Percentiles rank a stretch among this genome's conserved stretches.
phyloP scores from a whole-genome alignment of 805 yeast species.

The Candida ascalaphidarum region DNA sequence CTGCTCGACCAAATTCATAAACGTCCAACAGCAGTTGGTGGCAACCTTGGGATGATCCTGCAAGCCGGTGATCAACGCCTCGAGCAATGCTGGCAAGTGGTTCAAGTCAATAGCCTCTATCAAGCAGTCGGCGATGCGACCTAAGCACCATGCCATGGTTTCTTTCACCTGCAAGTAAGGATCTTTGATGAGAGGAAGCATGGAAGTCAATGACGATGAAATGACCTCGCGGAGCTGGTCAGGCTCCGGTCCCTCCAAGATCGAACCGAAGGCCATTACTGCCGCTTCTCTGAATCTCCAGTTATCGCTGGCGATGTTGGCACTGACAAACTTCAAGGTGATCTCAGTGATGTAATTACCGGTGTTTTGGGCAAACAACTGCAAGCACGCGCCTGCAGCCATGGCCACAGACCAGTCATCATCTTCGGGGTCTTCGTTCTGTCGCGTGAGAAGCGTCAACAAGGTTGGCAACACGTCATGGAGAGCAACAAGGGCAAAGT shows the following conservation, averaged over 20 bases:
- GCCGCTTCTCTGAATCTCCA: slow-evolving; percentile 97
- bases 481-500: slow-evolving; percentile 81
- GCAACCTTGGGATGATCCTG: slow-evolving; percentile 87
- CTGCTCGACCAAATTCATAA: slow-evolving; percentile 87
- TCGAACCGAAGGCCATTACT: slow-evolving; percentile 98
- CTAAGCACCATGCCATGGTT: slow-evolving; percentile 97
- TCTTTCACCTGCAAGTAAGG: slow-evolving; percentile 80
- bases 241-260: slow-evolving; percentile 87
- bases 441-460: slow-evolving; percentile 70
- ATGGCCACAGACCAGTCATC: slow-evolving; percentile 97
- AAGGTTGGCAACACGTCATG: slow-evolving; percentile 83
- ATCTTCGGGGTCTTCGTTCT: slow-evolving; percentile 88
- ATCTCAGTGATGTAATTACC: slow-evolving; percentile 82
- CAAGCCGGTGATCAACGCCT: slow-evolving; percentile 72
- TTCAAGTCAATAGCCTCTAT: slow-evolving; percentile 66
- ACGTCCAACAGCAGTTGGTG: slow-evolving; percentile 97
- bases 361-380: slow-evolving; percentile 85
- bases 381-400: slow-evolving; percentile 98
- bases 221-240: slow-evolving; percentile 60
- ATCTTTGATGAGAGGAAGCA: slow-evolving; percentile 67
- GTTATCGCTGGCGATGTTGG: slow-evolving; percentile 43
- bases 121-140: slow-evolving; percentile 86
- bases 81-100: slow-evolving; percentile 63
- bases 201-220: slow-evolving; percentile 76
- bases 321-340: slow-evolving; percentile 75